phyloP scores from a whole-genome alignment of 805 yeast species.

The Pichia occidentalis region DNA sequence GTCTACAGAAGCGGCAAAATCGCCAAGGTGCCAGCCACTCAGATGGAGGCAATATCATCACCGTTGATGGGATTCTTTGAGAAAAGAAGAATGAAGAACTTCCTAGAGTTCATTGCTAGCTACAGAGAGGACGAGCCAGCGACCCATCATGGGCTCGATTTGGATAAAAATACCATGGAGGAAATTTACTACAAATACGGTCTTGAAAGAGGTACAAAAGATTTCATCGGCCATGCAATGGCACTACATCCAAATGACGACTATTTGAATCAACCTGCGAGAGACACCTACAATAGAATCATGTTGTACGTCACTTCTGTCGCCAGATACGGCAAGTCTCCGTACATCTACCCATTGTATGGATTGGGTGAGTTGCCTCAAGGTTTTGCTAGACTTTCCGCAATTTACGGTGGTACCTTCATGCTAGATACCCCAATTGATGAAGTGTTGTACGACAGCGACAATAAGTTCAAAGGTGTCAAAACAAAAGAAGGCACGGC shows the following conservation, averaged over 20 bases:
- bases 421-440: constrained; percentile 97
- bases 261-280: constrained; percentile 80
- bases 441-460: constrained; percentile 69
- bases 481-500: constrained; percentile 88
- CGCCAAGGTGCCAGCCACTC: constrained; percentile 92
- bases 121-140: constrained; percentile 72
- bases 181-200: constrained; percentile 87
- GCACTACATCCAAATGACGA: constrained; percentile 93
- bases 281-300: constrained; percentile 85
- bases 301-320: constrained; percentile 82
- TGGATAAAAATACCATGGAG: constrained; percentile 86
- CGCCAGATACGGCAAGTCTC: constrained; percentile 92
- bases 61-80: constrained; percentile 95
- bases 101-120: constrained; percentile 78
- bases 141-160: constrained; percentile 80
- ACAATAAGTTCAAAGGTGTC: constrained; percentile 76
- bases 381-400: constrained; percentile 94
- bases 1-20: constrained; percentile 86
- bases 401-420: constrained; percentile 97
- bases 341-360: constrained; percentile 91
- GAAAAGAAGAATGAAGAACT: constrained; percentile 89
- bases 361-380: constrained; percentile 99
- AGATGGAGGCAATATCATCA: constrained; percentile 83
- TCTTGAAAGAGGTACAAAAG: constrained; percentile 86
- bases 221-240: constrained; percentile 98